These are phyloP conservation scores for Straminergon stramineum DNA, from an alignment of 225 moss, liverwort and hornwort genomes.

Conservation along the genomic window DNA sequence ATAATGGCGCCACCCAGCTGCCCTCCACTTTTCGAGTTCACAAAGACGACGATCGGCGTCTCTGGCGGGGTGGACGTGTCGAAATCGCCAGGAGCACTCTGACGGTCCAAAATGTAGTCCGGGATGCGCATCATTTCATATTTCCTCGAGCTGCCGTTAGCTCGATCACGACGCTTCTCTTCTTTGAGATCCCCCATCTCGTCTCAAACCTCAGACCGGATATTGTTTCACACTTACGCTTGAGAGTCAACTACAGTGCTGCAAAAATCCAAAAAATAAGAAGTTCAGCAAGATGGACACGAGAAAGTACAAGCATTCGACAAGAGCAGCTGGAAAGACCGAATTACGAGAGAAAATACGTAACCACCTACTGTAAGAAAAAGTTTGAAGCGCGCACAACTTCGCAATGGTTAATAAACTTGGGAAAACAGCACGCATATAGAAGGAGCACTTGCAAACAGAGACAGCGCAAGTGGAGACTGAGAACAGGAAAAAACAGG, in stretches of 20 bases:
- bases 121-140: slow-evolving; percentile 26
- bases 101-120: slow-evolving; percentile 20
- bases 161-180: not conserved
- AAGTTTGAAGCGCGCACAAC: not conserved
- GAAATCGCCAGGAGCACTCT: not conserved
- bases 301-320: no score
- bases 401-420: not conserved
- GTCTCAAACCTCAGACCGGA: not conserved
- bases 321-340: not conserved
- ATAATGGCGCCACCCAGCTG: slow-evolving; percentile 64
- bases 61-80: not conserved
- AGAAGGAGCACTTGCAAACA: not conserved
- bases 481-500: not conserved
- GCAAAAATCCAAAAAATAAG: not conserved
- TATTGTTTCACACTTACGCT: not conserved
- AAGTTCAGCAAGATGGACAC: not conserved
- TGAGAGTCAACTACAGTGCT: not conserved
- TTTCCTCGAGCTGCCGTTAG: not conserved
- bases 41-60: slow-evolving; percentile 66
- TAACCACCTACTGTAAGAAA: not conserved
- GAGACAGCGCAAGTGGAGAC: not conserved
- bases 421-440: not conserved
- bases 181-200: slow-evolving; percentile 16
- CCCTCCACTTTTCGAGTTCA: slow-evolving; percentile 82
- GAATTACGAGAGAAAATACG: not conserved